Percentiles rank a stretch among this genome's conserved stretches.
phyloP scores from a whole-genome alignment of 768 basidiomycete species.

The Lactarius indigo region DNA sequence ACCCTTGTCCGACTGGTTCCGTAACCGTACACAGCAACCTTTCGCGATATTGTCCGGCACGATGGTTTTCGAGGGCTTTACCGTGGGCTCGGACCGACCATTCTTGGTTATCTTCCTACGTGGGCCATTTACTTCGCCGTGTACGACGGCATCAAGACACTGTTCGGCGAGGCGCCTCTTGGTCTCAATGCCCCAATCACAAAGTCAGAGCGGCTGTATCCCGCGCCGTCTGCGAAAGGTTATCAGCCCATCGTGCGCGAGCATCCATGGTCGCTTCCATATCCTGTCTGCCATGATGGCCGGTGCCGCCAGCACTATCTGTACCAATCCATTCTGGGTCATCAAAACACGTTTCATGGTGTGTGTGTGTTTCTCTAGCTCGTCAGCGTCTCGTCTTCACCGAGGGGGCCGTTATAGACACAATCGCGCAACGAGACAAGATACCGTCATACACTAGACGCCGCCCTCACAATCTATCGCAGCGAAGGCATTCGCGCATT shows the following conservation, averaged over 20 bases:
- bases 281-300: constrained; percentile 95
- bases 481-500: constrained; percentile 85
- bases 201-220: constrained; percentile 55
- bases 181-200: constrained; percentile 32
- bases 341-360: constrained; percentile 99
- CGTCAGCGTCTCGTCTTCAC: constrained; percentile 19
- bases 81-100: constrained; percentile 94
- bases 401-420: constrained; percentile 49
- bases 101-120: constrained; percentile 95
- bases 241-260: constrained; percentile 79
- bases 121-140: constrained; percentile 99
- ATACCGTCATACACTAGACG: constrained; percentile 89
- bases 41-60: constrained; percentile 51
- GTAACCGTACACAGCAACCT: constrained; percentile 16
- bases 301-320: constrained; percentile 87
- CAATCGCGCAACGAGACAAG: constrained; percentile 74
- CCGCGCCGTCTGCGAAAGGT: constrained; percentile 80
- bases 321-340: constrained; percentile 97
- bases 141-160: constrained; percentile 91
- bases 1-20: constrained; percentile 8
- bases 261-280: constrained; percentile 84
- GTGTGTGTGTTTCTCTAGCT: constrained; percentile 26
- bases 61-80: constrained; percentile 89
- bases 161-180: constrained; percentile 65
- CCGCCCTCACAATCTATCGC: constrained; percentile 84